A percentile compares a stretch with the other conserved stretches of the same genome.
These are phyloP conservation scores for Ceratobasidium sp. DNA, from an alignment of 1,284 basidiomycete genomes.

Conservation along the genomic window DNA sequence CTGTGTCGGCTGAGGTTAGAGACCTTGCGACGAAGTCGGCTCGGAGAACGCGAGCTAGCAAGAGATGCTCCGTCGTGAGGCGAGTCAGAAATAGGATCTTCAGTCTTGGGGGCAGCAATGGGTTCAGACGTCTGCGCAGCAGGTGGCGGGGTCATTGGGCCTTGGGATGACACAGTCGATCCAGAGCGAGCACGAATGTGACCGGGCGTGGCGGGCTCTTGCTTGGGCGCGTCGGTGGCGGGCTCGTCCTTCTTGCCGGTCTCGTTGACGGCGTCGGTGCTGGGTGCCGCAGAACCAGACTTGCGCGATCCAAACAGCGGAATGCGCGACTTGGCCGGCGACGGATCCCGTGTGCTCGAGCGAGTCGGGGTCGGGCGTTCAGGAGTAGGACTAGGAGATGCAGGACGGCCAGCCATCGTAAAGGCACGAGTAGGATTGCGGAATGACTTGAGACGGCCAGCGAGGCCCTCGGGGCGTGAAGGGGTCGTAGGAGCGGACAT, in stretches of 20 bases:
- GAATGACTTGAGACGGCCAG: conserved; percentile 10
- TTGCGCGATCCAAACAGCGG: conserved; percentile 9
- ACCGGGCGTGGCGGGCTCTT: conserved; percentile 8
- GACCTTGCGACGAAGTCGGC: conserved; percentile 31
- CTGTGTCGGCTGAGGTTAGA: conserved; percentile 33
- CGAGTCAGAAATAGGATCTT: conserved; percentile 24
- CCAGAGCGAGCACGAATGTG: conserved; percentile 18
- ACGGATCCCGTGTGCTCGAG: conserved; percentile 12
- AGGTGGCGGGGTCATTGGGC: conserved; percentile 21
- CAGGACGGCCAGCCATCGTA: neutral
- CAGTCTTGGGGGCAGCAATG: conserved; percentile 13
- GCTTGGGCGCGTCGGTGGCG: conserved; percentile 9
- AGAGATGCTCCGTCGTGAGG: conserved; percentile 33
- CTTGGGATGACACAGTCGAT: conserved; percentile 6
- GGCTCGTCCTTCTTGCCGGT: conserved; percentile 4
- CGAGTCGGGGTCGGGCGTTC: conserved; percentile 16
- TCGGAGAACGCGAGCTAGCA: conserved; percentile 20
- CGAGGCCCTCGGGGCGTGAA: neutral
- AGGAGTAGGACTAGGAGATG: neutral
- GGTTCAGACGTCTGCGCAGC: conserved; percentile 14
- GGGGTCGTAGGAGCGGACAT: conserved; percentile 21
- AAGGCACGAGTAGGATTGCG: conserved; percentile 17
- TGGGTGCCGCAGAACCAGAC: conserved; percentile 13
- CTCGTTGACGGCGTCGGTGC: conserved; percentile 21
- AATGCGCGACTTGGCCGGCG: conserved; percentile 7